Conservation (phyloP, 1,284 basidiomycete genomes). For the Porogramme epimiltina region DNA sequence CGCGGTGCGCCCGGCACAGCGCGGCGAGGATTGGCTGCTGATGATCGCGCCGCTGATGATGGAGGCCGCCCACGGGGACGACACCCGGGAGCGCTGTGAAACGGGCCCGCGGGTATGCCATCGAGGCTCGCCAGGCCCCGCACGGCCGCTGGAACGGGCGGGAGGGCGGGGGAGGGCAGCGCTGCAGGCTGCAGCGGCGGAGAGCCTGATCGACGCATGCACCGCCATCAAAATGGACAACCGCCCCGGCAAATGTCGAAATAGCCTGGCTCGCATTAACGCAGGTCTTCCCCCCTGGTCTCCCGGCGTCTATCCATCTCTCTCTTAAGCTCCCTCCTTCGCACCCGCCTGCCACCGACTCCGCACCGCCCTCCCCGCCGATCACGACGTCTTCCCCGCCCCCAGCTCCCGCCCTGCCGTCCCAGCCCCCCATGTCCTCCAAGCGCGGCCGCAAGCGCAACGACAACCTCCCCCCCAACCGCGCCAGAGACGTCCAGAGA, state of each 20-base stretch:
- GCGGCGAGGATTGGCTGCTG: too few relatives aligned
- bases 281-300: slow-evolving; percentile 6
- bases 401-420: slow-evolving; percentile 14
- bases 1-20: too few relatives aligned
- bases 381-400: slow-evolving; percentile 21
- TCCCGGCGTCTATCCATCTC: slow-evolving; percentile 25
- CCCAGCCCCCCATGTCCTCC: slow-evolving; percentile 60
- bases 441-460: slow-evolving; percentile 91
- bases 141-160: too few relatives aligned
- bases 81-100: too few relatives aligned
- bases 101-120: too few relatives aligned
- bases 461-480: slow-evolving; percentile 89
- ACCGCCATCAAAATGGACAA: slow-evolving; percentile 19
- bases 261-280: too few relatives aligned
- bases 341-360: neutral
- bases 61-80: too few relatives aligned
- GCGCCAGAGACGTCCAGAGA: slow-evolving; percentile 89
- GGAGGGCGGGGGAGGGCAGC: too few relatives aligned
- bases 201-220: slow-evolving; percentile 21
- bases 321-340: slow-evolving; percentile 27
- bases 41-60: too few relatives aligned
- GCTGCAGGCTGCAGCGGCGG: too few relatives aligned
- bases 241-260: slow-evolving; percentile 16
- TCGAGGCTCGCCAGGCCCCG: too few relatives aligned
- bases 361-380: slow-evolving; percentile 25